Conservation (phyloP, 78 protist genomes). For the Tieghemostelium lacteum region DNA sequence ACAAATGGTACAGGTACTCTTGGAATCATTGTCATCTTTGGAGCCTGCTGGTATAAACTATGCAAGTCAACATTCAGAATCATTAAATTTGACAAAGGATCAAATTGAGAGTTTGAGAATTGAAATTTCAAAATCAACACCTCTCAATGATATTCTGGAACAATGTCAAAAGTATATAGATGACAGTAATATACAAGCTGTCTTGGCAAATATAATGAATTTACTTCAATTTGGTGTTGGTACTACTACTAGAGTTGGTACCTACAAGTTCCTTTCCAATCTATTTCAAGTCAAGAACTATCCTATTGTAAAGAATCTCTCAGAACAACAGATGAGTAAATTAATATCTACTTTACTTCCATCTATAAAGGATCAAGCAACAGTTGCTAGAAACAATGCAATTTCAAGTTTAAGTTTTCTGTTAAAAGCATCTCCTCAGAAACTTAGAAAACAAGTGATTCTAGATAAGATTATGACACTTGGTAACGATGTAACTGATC, state of each 20-base stretch:
- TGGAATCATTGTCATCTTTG: slow-evolving; percentile 64
- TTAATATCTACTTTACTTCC: slow-evolving; percentile 41
- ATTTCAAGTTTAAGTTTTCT: slow-evolving; percentile 7
- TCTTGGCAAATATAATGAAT: slow-evolving; percentile 33
- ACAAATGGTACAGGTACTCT: slow-evolving; percentile 16
- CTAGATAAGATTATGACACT: slow-evolving; percentile 11
- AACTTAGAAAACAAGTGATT: not conserved
- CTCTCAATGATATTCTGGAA: slow-evolving; percentile 63
- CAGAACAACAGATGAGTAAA: not conserved
- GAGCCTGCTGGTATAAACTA: slow-evolving; percentile 81
- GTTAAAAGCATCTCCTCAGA: slow-evolving; percentile 6
- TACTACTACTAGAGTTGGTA: slow-evolving; percentile 70
- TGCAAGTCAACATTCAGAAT: slow-evolving; percentile 67
- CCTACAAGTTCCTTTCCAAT: slow-evolving; percentile 38
- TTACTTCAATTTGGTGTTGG: slow-evolving; percentile 77
- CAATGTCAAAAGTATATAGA: slow-evolving; percentile 35
- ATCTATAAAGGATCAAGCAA: slow-evolving; percentile 31
- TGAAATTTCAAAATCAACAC: slow-evolving; percentile 58
- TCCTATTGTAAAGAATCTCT: slow-evolving; percentile 15
- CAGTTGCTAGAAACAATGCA: slow-evolving; percentile 18
- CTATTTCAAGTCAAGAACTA: slow-evolving; percentile 31
- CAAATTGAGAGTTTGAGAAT: slow-evolving; percentile 62
- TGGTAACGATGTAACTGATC: slow-evolving; percentile 7
- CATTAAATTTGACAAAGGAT: slow-evolving; percentile 50
- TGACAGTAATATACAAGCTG: slow-evolving; percentile 20